Evolutionary conservation across 208 protist species (phyloP), one percentile per base, ranked within the genome.

Genomic region (Naegleria lovaniensis): DNA sequence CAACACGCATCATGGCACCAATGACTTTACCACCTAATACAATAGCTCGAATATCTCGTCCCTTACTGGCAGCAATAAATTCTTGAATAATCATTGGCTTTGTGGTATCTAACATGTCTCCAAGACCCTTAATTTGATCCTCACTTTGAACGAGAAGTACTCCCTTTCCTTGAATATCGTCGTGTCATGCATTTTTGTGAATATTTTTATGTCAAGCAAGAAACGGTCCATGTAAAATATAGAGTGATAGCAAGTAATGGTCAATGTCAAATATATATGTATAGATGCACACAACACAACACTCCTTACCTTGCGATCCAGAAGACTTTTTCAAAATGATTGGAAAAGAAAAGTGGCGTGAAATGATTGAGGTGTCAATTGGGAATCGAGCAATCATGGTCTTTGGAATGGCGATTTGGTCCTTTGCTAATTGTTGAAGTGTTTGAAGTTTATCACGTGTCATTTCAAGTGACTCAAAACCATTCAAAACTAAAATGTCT

Each of bases 1-100:
- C 91, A 19, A 92, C 40, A 55, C 91, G 43, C 89, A 92, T 92
- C 91, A 92, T 92, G 11, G 39, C 85, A 84, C 85, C 89, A 67
- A 92, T 58, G 25, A 89, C 91, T n/a, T 90, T 84, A 19, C 91
- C 92, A 41, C 90, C 90, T 79, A 93, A 91, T 39, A 93, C 92
- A 58, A 93, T 76, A 43, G 86, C 92, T 29, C 92, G 0, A 43
- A 93, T 84, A 83, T 93, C 92, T 67, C 91, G 43, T 22, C 92
- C 92, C 7, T 75, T 92, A 33, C 67, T 92, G 25, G 85, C 41
- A 7, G 5, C 16, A 67, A 89, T 89, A 11, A 41, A 89, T 40
- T 89, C 85, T 89, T 89, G 85, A 29, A 89, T 33, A 29, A 89
- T 89, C 48, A 89, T 89, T 75, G 85, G 29, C 9, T 67, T 89